These are phyloP conservation scores for Skeletonema marinoi DNA, from an alignment of 108 stramenopile species.

Conservation along the genomic window DNA sequence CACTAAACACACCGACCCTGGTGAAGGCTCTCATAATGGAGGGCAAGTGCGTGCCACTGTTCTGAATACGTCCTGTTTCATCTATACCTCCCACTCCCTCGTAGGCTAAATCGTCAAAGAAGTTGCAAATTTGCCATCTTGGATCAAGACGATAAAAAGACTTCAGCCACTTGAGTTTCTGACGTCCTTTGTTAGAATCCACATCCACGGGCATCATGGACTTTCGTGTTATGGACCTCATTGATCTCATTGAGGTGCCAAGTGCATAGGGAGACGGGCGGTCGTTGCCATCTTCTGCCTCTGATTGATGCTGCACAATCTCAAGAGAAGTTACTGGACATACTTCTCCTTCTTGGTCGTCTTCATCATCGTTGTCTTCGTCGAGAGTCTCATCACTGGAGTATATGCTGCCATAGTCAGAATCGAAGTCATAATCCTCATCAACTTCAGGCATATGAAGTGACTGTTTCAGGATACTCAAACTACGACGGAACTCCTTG, in stretches of 20 bases:
- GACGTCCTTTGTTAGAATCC: background rate
- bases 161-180: slow-evolving; percentile 19
- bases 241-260: background rate
- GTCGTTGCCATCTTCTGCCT: background rate
- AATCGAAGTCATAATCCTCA: background rate
- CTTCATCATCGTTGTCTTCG: too few relatives aligned
- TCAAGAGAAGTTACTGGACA: background rate
- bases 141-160: slow-evolving; percentile 43
- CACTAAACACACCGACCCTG: slow-evolving; percentile 5
- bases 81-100: slow-evolving; percentile 4
- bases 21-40: background rate
- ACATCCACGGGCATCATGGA: background rate
- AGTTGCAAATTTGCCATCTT: slow-evolving; percentile 39
- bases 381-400: too few relatives aligned
- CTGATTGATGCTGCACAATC: too few relatives aligned
- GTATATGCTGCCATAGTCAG: background rate
- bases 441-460: background rate
- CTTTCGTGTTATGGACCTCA: background rate
- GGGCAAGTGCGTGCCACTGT: background rate
- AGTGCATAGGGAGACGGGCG: background rate
- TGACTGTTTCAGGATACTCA: background rate
- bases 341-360: too few relatives aligned
- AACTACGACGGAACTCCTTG: background rate
- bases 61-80: background rate
- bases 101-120: slow-evolving; percentile 48